Base-by-base conservation (phyloP, 257 asterid species). In the Solanum pinnatisectum region DNA sequence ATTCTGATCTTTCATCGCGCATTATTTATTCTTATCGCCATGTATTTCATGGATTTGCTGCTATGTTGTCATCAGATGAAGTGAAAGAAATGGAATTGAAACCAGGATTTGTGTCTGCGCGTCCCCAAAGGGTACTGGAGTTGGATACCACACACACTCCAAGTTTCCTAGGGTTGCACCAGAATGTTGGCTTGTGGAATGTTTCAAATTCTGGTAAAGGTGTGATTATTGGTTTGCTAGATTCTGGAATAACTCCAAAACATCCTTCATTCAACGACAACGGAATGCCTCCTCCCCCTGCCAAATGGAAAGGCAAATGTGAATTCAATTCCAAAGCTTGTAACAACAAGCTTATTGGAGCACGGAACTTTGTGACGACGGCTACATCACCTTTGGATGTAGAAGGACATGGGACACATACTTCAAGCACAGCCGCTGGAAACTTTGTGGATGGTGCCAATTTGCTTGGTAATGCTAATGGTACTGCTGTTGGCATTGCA, bases 401-500 rank as follows among this genome's bases (percentile, higher is more conserved):
- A 13, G 25, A 10, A 3, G 90, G 91, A 81, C 91, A 89, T 0
- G 89, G 89, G 12, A 87, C 89, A 23, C 89, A 89, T 74, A 86
- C 89, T 30, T 70, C 91, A 10, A 89, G 91, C 49, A 89, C 91
- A 13, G 89, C 89, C 1, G 91, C 89, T 27, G 91, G 91, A 16
- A 89, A 87, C 60, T 87, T 89, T 32, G 89, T 89, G 59, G 22
- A 44, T 2, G 89, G 83, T 13, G 87, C 89, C 5, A 83, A 87
- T 40, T 83, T 89, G 14, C 25, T 83, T 37, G 89, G 87, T 27
- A 59, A 60, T 56, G 91, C 89, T 18, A 86, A 82, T 30, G 91
- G 91, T 18, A 89, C 91, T 18, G 91, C 89, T 27, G 85, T 56
- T 60, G 91, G 91, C 33, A 83, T 89, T 68, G 91, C 91, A 7